phyloP scores from a whole-genome alignment of 306 rosid species.

The Mucuna pruriens region DNA sequence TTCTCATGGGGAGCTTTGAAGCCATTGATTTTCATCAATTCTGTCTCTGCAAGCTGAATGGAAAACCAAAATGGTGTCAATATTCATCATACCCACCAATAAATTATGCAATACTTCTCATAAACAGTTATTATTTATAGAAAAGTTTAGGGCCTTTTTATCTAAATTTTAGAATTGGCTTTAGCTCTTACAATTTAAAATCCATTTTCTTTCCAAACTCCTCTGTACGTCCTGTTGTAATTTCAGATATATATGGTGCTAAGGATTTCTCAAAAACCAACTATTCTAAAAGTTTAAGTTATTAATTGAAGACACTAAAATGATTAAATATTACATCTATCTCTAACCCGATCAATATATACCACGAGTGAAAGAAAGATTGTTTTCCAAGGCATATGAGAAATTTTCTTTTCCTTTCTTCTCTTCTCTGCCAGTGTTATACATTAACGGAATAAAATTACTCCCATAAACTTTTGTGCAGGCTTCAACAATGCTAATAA shows the following conservation, averaged over 20 bases:
- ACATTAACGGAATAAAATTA: not conserved
- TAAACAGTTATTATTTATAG: not conserved
- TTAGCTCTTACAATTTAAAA: not conserved
- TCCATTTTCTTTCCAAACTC: not conserved
- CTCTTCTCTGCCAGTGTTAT: not conserved
- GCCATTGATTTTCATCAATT: constrained; percentile 66
- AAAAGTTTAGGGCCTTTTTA: not conserved
- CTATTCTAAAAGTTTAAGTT: not conserved
- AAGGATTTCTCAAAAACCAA: not conserved
- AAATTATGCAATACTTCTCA: not conserved
- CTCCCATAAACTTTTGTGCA: not conserved
- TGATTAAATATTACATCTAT: too few relatives aligned
- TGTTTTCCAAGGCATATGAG: not conserved
- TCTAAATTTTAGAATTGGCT: not conserved
- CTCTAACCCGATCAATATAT: not conserved
- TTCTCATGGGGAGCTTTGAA: constrained; percentile 84
- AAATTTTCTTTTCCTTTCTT: not conserved
- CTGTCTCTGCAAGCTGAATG: constrained; percentile 74
- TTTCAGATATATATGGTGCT: not conserved
- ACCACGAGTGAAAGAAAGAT: not conserved
- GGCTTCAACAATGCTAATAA: not conserved
- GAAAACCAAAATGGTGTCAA: constrained; percentile 22
- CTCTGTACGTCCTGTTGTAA: not conserved
- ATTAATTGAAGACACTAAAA: not conserved
- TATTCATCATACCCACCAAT: not conserved